A percentile compares a stretch with the other conserved stretches of the same genome.
Evolutionary conservation across 1,284 basidiomycete genomes (phyloP).

Genomic region (Cryptococcus sp.): DNA sequence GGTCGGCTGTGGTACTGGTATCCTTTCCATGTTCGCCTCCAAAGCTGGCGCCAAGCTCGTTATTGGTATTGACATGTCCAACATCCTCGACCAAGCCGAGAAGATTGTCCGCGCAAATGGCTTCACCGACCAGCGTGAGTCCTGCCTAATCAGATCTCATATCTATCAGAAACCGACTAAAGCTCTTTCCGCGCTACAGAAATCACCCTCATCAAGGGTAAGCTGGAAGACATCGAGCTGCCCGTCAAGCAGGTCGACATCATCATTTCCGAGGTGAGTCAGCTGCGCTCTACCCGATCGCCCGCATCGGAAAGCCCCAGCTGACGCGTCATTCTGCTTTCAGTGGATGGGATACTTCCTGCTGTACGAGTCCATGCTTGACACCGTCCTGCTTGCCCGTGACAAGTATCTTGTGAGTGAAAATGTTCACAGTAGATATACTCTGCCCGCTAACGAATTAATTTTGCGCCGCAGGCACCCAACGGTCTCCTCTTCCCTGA

Average conservation of each 20-base stretch:
- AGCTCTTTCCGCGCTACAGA: conserved; percentile 55
- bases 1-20: conserved; percentile 96
- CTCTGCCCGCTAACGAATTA: too few species aligned
- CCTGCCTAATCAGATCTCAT: not conserved
- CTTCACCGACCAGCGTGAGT: conserved; percentile 81
- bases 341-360: conserved; percentile 57
- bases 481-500: conserved; percentile 96
- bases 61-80: conserved; percentile 99
- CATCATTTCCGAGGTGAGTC: conserved; percentile 84
- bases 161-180: not conserved
- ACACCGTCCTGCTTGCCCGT: conserved; percentile 93
- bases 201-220: conserved; percentile 96
- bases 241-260: conserved; percentile 92
- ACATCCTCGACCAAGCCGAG: conserved; percentile 98
- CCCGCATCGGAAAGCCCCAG: not conserved
- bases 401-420: conserved; percentile 80
- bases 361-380: conserved; percentile 98
- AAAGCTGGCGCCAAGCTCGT: conserved; percentile 96
- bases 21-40: conserved; percentile 96
- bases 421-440: not conserved
- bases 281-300: not conserved
- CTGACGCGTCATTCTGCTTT: conserved; percentile 7
- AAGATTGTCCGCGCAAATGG: conserved; percentile 97
- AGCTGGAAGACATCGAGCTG: conserved; percentile 87
- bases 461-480: conserved; percentile 57